phyloP scores from a whole-genome alignment of 108 stramenopile genomes.

The Aurantiochytrium sp. region DNA sequence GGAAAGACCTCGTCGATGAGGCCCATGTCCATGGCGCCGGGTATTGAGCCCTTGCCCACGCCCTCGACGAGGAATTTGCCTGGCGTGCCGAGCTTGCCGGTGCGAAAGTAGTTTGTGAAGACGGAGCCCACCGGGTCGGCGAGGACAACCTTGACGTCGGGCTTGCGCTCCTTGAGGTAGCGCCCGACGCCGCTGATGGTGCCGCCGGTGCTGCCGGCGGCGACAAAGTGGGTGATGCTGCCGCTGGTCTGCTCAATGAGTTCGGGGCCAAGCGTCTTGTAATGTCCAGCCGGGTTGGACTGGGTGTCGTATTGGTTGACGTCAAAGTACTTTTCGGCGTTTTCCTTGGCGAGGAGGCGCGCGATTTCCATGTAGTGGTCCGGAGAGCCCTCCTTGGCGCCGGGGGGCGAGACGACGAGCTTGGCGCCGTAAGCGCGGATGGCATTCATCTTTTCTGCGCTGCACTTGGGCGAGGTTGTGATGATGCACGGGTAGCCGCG shows the following conservation, averaged over 20 bases:
- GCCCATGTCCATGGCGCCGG: constrained; percentile 2
- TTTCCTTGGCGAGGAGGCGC: not conserved
- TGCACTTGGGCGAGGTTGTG: constrained; percentile 32
- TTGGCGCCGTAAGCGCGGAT: constrained; percentile 25
- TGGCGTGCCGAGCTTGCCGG: not conserved
- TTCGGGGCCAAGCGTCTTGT: constrained; percentile 16
- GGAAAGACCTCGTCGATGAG: constrained; percentile 14
- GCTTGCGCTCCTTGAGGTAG: not conserved
- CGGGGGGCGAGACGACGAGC: not conserved
- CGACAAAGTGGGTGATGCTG: constrained; percentile 12
- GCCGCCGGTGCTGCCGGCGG: constrained; percentile 5
- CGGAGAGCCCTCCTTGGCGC: not conserved
- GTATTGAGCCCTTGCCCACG: constrained; percentile 19
- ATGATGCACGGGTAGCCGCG: constrained; percentile 46
- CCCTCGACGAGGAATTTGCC: constrained; percentile 22
- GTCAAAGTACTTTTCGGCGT: constrained; percentile 17
- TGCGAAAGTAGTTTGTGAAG: not conserved
- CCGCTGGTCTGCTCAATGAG: not conserved
- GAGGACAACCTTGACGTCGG: constrained; percentile 4
- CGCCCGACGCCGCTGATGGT: not conserved
- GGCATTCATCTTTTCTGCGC: constrained; percentile 8
- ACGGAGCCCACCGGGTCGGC: constrained; percentile 8
- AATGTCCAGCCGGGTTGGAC: not conserved
- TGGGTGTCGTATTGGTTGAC: constrained; percentile 4
- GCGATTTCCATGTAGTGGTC: constrained; percentile 25